phyloP scores from a whole-genome alignment of 2,329 filamentous ascomycete species.

The Biscogniauxia sp. region DNA sequence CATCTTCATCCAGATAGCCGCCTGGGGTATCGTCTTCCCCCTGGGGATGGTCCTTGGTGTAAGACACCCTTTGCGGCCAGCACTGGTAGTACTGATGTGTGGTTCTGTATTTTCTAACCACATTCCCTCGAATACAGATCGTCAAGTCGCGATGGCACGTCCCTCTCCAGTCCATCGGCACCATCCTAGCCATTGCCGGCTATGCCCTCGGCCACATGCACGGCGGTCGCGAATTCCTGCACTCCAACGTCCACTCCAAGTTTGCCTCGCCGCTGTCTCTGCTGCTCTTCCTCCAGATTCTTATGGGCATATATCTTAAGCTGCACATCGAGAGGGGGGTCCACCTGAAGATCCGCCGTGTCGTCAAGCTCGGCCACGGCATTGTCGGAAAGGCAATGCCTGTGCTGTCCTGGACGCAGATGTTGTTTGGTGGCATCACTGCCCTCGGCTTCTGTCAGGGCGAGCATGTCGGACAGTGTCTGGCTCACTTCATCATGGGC shows the following conservation, averaged over 20 bases:
- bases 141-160: slow-evolving; percentile 92
- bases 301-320: slow-evolving; percentile 81
- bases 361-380: slow-evolving; percentile 72
- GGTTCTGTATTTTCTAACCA: slow-evolving; percentile 11
- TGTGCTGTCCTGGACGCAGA: slow-evolving; percentile 84
- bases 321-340: slow-evolving; percentile 85
- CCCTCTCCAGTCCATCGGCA: slow-evolving; percentile 75
- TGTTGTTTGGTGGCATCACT: slow-evolving; percentile 94
- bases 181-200: slow-evolving; percentile 73
- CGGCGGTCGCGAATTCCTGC: slow-evolving; percentile 80
- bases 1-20: slow-evolving; percentile 81
- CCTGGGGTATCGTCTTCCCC: slow-evolving; percentile 91
- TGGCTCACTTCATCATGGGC: slow-evolving; percentile 98
- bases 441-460: slow-evolving; percentile 87
- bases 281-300: slow-evolving; percentile 72
- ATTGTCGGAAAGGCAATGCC: slow-evolving; percentile 86
- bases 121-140: slow-evolving; percentile 53
- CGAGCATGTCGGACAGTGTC: slow-evolving; percentile 88
- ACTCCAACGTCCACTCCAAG: slow-evolving; percentile 71
- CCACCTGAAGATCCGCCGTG: slow-evolving; percentile 71
- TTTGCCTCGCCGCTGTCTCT: slow-evolving; percentile 82
- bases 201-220: slow-evolving; percentile 92
- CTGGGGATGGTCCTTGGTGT: slow-evolving; percentile 93
- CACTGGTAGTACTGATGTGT: slow-evolving; percentile 8
- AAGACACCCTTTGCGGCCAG: slow-evolving; percentile 34